Percentiles rank a stretch among this genome's conserved stretches.
Conservation (phyloP, 768 basidiomycete species). For the Glaciozyma antarctica region DNA sequence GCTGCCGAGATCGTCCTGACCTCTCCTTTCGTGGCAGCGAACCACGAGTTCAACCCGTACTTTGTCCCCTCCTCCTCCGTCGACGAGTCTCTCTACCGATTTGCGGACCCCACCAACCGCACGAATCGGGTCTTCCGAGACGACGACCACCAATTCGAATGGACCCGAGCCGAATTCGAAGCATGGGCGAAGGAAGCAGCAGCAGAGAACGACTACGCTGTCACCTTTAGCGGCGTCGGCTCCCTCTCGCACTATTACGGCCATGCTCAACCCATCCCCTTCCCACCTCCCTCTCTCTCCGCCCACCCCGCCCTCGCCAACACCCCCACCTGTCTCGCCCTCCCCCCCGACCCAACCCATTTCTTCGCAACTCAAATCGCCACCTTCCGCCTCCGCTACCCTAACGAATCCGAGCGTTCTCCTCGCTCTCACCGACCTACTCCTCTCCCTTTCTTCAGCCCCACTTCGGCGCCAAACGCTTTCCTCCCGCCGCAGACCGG, state of each 20-base stretch:
- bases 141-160: conserved; percentile 79
- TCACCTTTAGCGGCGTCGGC: conserved; percentile 25
- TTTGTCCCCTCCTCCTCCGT: conserved; percentile 43
- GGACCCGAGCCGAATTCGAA: conserved; percentile 65
- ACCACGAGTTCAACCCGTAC: conserved; percentile 49
- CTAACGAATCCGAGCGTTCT: conserved; percentile 17
- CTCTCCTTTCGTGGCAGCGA: conserved; percentile 5
- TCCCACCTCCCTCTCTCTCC: conserved; percentile 18
- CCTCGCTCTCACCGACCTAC: conserved; percentile 16
- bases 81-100: conserved; percentile 42
- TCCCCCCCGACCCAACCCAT: not conserved
- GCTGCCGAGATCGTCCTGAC: too few species aligned
- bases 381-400: conserved; percentile 16
- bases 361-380: conserved; percentile 33
- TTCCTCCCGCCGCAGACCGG: not conserved
- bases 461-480: not conserved
- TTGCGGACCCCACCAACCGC: conserved; percentile 62
- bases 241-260: conserved; percentile 22
- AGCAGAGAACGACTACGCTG: conserved; percentile 11
- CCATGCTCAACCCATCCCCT: not conserved
- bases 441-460: conserved; percentile 30
- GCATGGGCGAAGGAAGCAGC: conserved; percentile 45
- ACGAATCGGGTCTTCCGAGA: conserved; percentile 70
- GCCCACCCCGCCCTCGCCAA: conserved; percentile 12
- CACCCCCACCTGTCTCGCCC: not conserved